Conservation (phyloP, 345 rosid species). For the Heritiera littoralis region DNA sequence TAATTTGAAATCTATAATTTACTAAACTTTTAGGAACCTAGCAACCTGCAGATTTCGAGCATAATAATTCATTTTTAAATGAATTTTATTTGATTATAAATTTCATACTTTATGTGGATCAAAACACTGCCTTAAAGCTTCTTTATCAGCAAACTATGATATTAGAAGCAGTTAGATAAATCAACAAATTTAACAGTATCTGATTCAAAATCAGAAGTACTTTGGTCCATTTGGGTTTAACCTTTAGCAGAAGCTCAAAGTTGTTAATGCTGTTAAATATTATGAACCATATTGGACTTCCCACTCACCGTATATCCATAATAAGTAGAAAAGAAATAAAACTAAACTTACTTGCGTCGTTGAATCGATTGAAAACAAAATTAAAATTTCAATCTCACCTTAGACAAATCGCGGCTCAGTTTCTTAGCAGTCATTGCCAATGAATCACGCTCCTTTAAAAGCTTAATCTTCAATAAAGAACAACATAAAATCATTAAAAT, state of each 20-base stretch:
- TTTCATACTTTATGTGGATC: too few relatives aligned
- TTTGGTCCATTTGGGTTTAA: not conserved
- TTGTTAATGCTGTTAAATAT: too few relatives aligned
- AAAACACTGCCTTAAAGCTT: not conserved
- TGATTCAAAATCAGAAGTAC: not conserved
- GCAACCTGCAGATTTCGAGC: not conserved
- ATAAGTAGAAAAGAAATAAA: not conserved
- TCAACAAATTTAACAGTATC: not conserved
- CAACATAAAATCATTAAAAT: constrained; percentile 20
- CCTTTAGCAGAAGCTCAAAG: not conserved
- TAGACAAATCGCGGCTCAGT: constrained; percentile 49
- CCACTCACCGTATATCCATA: not conserved
- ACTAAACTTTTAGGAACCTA: not conserved
- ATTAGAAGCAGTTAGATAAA: not conserved
- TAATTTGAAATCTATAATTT: not conserved
- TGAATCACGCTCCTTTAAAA: constrained; percentile 74
- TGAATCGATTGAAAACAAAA: not conserved
- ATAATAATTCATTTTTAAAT: not conserved
- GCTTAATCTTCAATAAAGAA: constrained; percentile 54
- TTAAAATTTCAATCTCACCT: not conserved
- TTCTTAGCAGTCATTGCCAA: constrained; percentile 71
- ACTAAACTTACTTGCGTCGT: not conserved
- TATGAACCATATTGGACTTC: not conserved
- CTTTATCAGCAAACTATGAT: constrained; percentile 2
- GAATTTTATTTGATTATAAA: not conserved